Evolutionary conservation across 106 monocot genomes (phyloP).

Genomic region (Acanthochlamys bracteata): DNA sequence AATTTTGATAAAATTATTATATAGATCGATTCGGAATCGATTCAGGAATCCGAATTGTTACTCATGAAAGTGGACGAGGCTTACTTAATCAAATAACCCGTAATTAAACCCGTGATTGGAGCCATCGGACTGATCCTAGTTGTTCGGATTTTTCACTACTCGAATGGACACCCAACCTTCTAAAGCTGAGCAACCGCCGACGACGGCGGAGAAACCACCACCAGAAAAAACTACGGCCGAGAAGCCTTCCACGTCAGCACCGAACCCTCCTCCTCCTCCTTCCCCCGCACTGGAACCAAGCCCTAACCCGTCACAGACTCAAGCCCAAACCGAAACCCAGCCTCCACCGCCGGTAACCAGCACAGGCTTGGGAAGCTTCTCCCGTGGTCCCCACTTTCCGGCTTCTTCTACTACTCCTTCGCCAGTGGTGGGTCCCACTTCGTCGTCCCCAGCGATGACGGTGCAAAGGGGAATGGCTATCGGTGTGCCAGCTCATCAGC

Average conservation of each 20-base stretch:
- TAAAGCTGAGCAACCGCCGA: neutral
- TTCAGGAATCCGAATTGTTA: no score
- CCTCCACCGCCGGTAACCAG: neutral
- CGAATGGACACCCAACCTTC: neutral
- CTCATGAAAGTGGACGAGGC: no score
- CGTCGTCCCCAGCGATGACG: neutral
- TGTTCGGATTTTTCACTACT: neutral
- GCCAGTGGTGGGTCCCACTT: neutral
- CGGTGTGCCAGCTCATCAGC: slow-evolving; percentile 34
- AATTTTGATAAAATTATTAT: no score
- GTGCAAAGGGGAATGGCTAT: slow-evolving; percentile 31
- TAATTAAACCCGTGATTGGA: no score
- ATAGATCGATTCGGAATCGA: no score
- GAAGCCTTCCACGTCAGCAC: neutral
- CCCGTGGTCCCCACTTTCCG: neutral
- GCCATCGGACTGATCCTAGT: no score
- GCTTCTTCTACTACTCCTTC: slow-evolving; percentile 1
- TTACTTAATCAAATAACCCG: no score
- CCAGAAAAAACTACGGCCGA: neutral
- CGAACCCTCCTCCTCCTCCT: neutral
- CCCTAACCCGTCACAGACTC: neutral
- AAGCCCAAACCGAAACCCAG: neutral
- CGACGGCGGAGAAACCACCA: neutral
- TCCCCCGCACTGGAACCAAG: neutral
- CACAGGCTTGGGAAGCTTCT: neutral